phyloP scores from a whole-genome alignment of 1,139 yeast genomes.

The Hyphopichia fennica region DNA sequence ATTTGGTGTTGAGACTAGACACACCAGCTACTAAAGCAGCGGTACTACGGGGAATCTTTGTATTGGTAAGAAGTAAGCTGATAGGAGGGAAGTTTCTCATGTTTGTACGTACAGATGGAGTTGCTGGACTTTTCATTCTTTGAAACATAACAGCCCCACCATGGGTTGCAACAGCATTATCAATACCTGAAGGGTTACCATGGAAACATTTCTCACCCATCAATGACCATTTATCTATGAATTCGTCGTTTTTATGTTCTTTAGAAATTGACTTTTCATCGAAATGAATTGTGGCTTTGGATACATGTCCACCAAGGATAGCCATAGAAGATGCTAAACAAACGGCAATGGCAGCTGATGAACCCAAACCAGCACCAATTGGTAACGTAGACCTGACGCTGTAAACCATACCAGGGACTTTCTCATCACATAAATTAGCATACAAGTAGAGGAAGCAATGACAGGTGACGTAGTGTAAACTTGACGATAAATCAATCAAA shows the following conservation, averaged over 20 bases:
- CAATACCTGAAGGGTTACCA: conserved; percentile 97
- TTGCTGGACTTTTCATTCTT: conserved; percentile 51
- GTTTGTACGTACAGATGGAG: conserved; percentile 61
- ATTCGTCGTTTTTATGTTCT: conserved; percentile 49
- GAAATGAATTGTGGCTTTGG: conserved; percentile 25
- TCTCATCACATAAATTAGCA: conserved; percentile 52
- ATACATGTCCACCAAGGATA: conserved; percentile 56
- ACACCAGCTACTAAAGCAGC: conserved; percentile 82
- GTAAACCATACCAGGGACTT: conserved; percentile 54
- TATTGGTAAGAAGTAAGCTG: conserved; percentile 75
- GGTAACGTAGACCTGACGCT: conserved; percentile 83
- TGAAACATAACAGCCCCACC: conserved; percentile 96
- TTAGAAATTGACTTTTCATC: conserved; percentile 31
- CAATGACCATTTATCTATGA: conserved; percentile 84
- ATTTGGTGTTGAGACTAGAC: conserved; percentile 50
- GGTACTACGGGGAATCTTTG: conserved; percentile 84
- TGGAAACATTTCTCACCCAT: conserved; percentile 95
- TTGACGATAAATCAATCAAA: conserved; percentile 47
- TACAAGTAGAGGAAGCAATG: conserved; percentile 81
- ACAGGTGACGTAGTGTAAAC: conserved; percentile 78
- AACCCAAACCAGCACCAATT: conserved; percentile 96
- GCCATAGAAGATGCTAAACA: conserved; percentile 79
- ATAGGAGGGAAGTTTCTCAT: conserved; percentile 77
- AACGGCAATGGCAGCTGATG: conserved; percentile 89
- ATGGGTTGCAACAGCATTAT: conserved; percentile 91